These are phyloP conservation scores for Papiliotrema laurentii DNA, from an alignment of 1,284 basidiomycete species.

Conservation along the genomic window DNA sequence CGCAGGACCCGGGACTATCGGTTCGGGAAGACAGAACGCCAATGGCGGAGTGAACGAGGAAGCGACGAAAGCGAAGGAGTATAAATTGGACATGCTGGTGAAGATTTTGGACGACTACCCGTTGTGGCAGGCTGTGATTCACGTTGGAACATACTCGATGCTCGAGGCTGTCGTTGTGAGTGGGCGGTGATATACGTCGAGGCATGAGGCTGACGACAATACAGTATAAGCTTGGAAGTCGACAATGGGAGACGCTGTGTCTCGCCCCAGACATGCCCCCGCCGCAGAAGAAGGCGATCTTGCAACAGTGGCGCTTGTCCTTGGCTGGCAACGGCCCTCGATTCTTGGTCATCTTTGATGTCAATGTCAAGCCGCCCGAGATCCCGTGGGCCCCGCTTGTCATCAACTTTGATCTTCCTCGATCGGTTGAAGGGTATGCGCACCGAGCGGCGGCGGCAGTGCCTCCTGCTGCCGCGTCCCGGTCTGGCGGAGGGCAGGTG, in stretches of 20 bases:
- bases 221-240: constrained; percentile 72
- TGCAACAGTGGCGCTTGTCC: constrained; percentile 54
- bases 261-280: constrained; percentile 69
- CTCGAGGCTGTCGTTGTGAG: constrained; percentile 69
- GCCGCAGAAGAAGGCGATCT: constrained; percentile 57
- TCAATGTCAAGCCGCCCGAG: constrained; percentile 81
- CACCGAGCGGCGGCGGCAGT: constrained; percentile 54
- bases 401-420: constrained; percentile 91
- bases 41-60: constrained; percentile 58
- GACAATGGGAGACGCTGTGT: constrained; percentile 77
- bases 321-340: constrained; percentile 41
- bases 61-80: constrained; percentile 83
- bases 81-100: constrained; percentile 92
- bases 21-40: constrained; percentile 61
- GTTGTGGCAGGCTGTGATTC: constrained; percentile 71
- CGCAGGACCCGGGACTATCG: constrained; percentile 76
- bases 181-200: neutral
- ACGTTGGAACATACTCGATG: constrained; percentile 79
- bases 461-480: constrained; percentile 15
- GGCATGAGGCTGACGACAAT: neutral
- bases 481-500: constrained; percentile 12
- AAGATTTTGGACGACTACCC: constrained; percentile 82
- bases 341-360: constrained; percentile 84
- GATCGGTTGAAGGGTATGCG: constrained; percentile 92
- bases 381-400: constrained; percentile 84